Percentiles rank a stretch among this genome's conserved stretches.
Evolutionary conservation across 2,329 filamentous ascomycete genomes (phyloP).

Genomic region (Chrysoporthe puriensis): DNA sequence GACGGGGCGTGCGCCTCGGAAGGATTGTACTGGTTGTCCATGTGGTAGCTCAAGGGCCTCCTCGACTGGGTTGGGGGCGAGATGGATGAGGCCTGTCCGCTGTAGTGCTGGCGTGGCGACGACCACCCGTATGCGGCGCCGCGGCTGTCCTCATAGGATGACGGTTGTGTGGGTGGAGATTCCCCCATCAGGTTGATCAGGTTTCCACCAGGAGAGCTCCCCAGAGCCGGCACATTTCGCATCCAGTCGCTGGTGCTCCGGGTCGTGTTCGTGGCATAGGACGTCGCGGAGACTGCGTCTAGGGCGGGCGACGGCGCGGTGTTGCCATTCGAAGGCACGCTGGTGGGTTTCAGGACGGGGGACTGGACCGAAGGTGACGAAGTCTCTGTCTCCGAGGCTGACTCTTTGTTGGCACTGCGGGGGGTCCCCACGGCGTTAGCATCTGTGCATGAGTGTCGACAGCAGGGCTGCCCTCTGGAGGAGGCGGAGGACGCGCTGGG

Average conservation of each 20-base stretch:
- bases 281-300: slow-evolving; percentile 52
- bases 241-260: slow-evolving; percentile 54
- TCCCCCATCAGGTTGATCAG: slow-evolving; percentile 56
- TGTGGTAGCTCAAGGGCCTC: slow-evolving; percentile 59
- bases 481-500: slow-evolving; percentile 31
- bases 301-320: slow-evolving; percentile 50
- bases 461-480: slow-evolving; percentile 19
- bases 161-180: slow-evolving; percentile 57
- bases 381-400: slow-evolving; percentile 46
- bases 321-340: slow-evolving; percentile 46
- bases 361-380: slow-evolving; percentile 50
- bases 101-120: slow-evolving; percentile 49
- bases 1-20: slow-evolving; percentile 46
- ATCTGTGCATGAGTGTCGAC: slow-evolving; percentile 33
- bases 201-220: slow-evolving; percentile 54
- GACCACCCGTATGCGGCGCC: slow-evolving; percentile 51
- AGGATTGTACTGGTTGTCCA: slow-evolving; percentile 49
- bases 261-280: slow-evolving; percentile 52
- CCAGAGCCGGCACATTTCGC: slow-evolving; percentile 44
- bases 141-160: slow-evolving; percentile 54
- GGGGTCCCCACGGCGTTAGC: slow-evolving; percentile 32
- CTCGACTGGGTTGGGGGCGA: slow-evolving; percentile 42
- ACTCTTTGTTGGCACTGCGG: slow-evolving; percentile 38
- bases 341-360: slow-evolving; percentile 49
- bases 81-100: slow-evolving; percentile 48